Conservation (phyloP, 768 basidiomycete species). For the Lentinula sp. region DNA sequence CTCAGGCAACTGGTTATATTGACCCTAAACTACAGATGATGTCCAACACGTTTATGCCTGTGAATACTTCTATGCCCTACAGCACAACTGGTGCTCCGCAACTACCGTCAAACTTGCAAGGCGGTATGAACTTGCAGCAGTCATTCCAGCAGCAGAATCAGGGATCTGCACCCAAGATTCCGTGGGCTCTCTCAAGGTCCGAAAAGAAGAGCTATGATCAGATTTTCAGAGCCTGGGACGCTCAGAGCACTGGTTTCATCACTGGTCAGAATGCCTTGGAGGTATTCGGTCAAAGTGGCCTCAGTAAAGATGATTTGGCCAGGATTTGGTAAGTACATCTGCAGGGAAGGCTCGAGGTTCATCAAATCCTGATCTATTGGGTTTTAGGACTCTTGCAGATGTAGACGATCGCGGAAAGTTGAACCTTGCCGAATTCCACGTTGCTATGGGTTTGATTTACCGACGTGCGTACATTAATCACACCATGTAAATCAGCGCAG, state of each 20-base stretch:
- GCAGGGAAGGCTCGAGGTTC: background rate
- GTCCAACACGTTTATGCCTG: constrained; percentile 89
- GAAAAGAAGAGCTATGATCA: constrained; percentile 97
- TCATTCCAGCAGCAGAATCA: constrained; percentile 87
- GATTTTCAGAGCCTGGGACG: constrained; percentile 97
- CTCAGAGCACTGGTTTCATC: constrained; percentile 76
- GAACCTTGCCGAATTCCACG: constrained; percentile 93
- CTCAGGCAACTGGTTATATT: constrained; percentile 71
- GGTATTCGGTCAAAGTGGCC: constrained; percentile 90
- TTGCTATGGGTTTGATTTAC: constrained; percentile 98
- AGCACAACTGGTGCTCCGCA: constrained; percentile 57
- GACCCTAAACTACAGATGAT: constrained; percentile 86
- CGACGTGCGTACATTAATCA: constrained; percentile 57
- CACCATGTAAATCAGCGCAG: background rate
- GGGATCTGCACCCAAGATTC: constrained; percentile 60
- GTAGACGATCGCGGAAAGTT: constrained; percentile 91
- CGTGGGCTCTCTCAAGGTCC: constrained; percentile 81
- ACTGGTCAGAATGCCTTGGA: constrained; percentile 78
- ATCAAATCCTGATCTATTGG: constrained; percentile 5
- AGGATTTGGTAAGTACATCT: constrained; percentile 72
- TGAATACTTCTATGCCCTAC: constrained; percentile 55
- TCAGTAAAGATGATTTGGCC: constrained; percentile 86
- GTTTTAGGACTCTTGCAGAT: constrained; percentile 82
- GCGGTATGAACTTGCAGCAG: constrained; percentile 64
- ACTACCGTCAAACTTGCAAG: constrained; percentile 50